These are phyloP conservation scores for Microcyclosporella mali DNA, from an alignment of 2,329 filamentous ascomycete species.

Conservation along the genomic window DNA sequence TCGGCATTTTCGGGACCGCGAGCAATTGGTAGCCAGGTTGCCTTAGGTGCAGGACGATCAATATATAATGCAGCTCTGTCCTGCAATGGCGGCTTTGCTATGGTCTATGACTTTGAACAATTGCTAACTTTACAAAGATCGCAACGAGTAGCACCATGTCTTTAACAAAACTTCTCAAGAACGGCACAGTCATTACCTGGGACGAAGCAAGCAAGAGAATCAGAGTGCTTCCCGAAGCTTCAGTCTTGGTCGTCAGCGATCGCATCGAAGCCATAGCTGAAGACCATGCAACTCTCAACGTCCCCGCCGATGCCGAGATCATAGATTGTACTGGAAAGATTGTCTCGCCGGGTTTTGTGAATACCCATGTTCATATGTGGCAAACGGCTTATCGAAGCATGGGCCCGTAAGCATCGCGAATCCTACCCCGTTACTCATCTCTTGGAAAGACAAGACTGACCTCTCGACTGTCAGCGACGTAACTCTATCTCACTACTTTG, in stretches of 20 bases:
- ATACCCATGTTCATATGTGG: slow-evolving; percentile 52
- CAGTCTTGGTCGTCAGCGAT: slow-evolving; percentile 38
- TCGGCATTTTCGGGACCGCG: too few relatives aligned
- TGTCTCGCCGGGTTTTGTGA: slow-evolving; percentile 51
- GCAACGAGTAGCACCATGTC: not conserved
- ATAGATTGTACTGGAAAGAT: slow-evolving; percentile 50
- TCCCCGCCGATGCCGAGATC: slow-evolving; percentile 26
- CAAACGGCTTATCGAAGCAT: slow-evolving; percentile 52
- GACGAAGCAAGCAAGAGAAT: slow-evolving; percentile 31
- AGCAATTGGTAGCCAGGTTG: too few relatives aligned
- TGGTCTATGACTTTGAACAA: too few relatives aligned
- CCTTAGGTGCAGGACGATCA: too few relatives aligned
- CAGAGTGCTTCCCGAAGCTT: slow-evolving; percentile 37
- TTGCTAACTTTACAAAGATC: too few relatives aligned
- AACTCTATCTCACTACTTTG: slow-evolving; percentile 45
- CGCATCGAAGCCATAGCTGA: slow-evolving; percentile 33
- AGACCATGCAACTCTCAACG: slow-evolving; percentile 10
- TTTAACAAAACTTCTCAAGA: slow-evolving; percentile 24
- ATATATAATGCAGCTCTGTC: too few relatives aligned
- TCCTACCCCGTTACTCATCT: not conserved
- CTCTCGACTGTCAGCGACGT: slow-evolving; percentile 34
- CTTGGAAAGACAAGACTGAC: not conserved
- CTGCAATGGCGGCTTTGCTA: too few relatives aligned
- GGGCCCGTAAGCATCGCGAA: slow-evolving; percentile 27
- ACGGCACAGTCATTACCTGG: slow-evolving; percentile 41